phyloP scores from a whole-genome alignment of 768 basidiomycete genomes.

The Lactifluus volemus region DNA sequence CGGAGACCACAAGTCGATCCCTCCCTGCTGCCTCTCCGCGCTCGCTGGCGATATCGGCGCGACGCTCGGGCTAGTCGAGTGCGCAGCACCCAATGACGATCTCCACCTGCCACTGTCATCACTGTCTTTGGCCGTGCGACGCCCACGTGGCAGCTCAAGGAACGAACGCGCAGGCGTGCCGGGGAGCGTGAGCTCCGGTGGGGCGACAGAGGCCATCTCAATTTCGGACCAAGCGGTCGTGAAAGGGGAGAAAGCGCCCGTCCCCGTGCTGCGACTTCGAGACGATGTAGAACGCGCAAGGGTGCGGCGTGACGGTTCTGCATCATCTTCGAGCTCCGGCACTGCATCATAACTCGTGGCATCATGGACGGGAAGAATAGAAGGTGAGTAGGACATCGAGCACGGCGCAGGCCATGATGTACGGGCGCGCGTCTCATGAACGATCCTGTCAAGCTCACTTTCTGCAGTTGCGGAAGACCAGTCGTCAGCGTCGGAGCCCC shows the following conservation, averaged over 20 bases:
- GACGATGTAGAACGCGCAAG: constrained; percentile 9
- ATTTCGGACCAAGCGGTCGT: constrained; percentile 13
- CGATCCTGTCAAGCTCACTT: constrained; percentile 25
- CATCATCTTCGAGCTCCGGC: constrained; percentile 17
- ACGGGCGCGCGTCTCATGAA: constrained; percentile 33
- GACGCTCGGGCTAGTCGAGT: constrained; percentile 42
- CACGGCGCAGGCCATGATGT: neutral
- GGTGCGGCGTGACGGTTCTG: constrained; percentile 1
- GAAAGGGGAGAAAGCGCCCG: constrained; percentile 11
- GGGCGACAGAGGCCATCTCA: constrained; percentile 12
- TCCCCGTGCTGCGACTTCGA: constrained; percentile 14
- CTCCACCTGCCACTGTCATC: constrained; percentile 27
- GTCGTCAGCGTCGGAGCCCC: constrained; percentile 42
- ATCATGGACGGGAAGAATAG: neutral
- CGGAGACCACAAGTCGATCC: neutral
- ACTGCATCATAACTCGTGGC: constrained; percentile 10
- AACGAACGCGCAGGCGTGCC: constrained; percentile 5
- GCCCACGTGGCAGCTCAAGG: constrained; percentile 15
- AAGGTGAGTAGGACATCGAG: constrained; percentile 8
- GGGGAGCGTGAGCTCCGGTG: constrained; percentile 6
- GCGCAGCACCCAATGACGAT: constrained; percentile 28
- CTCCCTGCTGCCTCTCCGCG: constrained; percentile 4
- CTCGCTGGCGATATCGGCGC: constrained; percentile 37
- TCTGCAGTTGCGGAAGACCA: constrained; percentile 23
- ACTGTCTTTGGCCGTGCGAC: neutral